Percentiles rank a stretch among this genome's conserved stretches.
Evolutionary conservation across 2,329 filamentous ascomycete genomes (phyloP).

Genomic region (Penicillium sp.): DNA sequence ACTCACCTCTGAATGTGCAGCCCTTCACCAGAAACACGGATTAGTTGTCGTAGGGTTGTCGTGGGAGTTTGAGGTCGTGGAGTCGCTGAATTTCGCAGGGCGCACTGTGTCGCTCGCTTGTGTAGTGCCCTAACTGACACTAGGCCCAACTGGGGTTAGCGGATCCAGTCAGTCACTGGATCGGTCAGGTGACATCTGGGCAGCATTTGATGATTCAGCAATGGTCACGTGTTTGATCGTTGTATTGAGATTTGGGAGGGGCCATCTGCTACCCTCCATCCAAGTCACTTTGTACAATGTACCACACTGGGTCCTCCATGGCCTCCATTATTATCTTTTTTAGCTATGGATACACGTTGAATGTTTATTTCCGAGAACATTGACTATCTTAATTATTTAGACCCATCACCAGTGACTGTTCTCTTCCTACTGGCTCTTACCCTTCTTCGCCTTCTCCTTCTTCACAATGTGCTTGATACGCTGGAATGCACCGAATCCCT

Average conservation of each 20-base stretch:
- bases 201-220: conserved; percentile 11
- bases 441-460: conserved; percentile 38
- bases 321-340: not conserved
- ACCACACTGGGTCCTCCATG: not conserved
- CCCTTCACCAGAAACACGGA: conserved; percentile 48
- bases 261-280: not conserved
- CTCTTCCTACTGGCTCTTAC: conserved; percentile 23
- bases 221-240: not conserved
- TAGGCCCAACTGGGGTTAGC: conserved; percentile 30
- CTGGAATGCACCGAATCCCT: conserved; percentile 52
- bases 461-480: conserved; percentile 49
- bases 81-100: conserved; percentile 45
- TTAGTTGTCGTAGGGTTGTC: conserved; percentile 43
- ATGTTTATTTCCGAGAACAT: not conserved
- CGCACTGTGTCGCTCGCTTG: conserved; percentile 45
- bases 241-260: not conserved
- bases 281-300: not conserved
- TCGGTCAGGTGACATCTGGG: conserved; percentile 24
- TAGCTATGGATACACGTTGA: not conserved
- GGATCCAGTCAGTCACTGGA: not conserved
- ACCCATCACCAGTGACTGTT: not conserved
- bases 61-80: conserved; percentile 42
- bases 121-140: conserved; percentile 43
- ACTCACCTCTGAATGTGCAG: conserved; percentile 48
- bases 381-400: not conserved